phyloP scores from a whole-genome alignment of 768 basidiomycete genomes.

The Mycena maculata region DNA sequence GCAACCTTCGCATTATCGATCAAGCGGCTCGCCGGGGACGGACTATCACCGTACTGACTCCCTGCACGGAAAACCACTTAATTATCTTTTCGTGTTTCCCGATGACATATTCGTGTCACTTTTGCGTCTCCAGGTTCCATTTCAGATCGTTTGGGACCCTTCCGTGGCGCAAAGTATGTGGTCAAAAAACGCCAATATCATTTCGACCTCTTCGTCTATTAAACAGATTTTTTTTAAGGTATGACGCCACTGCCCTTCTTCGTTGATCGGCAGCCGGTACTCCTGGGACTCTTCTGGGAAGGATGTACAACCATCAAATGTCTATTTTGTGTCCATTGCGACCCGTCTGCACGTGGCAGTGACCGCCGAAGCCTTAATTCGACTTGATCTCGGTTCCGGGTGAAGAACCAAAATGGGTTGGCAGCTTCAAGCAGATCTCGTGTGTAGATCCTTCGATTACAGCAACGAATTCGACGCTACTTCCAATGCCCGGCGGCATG shows the following conservation, averaged over 20 bases:
- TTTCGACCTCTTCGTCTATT: slow-evolving; percentile 11
- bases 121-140: slow-evolving; percentile 17
- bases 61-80: slow-evolving; percentile 20
- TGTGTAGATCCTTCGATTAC: slow-evolving; percentile 29
- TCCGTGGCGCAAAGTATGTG: not conserved
- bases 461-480: slow-evolving; percentile 20
- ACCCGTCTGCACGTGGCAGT: slow-evolving; percentile 21
- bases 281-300: slow-evolving; percentile 20
- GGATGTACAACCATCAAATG: slow-evolving; percentile 25
- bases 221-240: slow-evolving; percentile 15
- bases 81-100: slow-evolving; percentile 25
- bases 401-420: slow-evolving; percentile 26
- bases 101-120: slow-evolving; percentile 20
- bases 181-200: not conserved
- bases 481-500: slow-evolving; percentile 12
- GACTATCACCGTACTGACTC: slow-evolving; percentile 28
- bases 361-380: slow-evolving; percentile 14
- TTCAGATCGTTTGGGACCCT: not conserved
- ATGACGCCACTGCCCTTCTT: slow-evolving; percentile 28
- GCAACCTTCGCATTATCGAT: slow-evolving; percentile 19
- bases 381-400: slow-evolving; percentile 31
- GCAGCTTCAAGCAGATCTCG: slow-evolving; percentile 19
- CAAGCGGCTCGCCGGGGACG: slow-evolving; percentile 15
- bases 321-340: slow-evolving; percentile 8
- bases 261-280: not conserved